Base-by-base conservation (phyloP, 2,329 filamentous ascomycete genomes). In the Phialophora tarda region DNA sequence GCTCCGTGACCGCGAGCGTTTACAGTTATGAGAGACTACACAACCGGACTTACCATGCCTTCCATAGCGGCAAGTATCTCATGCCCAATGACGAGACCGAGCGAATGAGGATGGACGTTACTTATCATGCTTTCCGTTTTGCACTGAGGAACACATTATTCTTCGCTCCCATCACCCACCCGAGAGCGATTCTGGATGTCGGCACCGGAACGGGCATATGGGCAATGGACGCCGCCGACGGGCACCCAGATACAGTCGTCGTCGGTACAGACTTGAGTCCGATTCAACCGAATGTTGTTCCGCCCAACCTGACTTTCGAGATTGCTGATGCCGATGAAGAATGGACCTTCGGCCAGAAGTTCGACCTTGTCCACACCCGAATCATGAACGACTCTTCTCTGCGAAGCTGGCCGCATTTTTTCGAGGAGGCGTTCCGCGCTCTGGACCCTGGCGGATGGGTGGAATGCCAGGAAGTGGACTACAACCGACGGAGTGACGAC, bases 281-380 rank as follows among this genome's bases (percentile, higher is more conserved):
- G 0, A 75, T 73, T 30, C 73, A 74, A 44, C 73, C 71, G 7
- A 34, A 30, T 32, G 72, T 84, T 58, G 75, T 87, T 8, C 85
- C 85, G 4, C 81, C 84, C 4, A 87, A 87, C 66, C 78, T 85
- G 24, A 78, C 79, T 26, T 87, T 86, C 69, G 77, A 85, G 72
- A 79, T 88, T 10, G 85, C 87, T 64, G 86, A 88, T 66, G 79
- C 84, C 24, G 85, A 88, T 74, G 82, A 81, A 65, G 78, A 80
- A 1, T 88, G 86, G 85, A 73, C 85, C 21, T 82, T 86, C 66
- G 71, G 74, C 3, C 81, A 85, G 64, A 59, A 44, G 23, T 88
- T 87, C 60, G 86, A 89, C 73, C 87, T 86, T 64, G 82, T 89
- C 44, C 86, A 88, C 72, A 82, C 83, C 14, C 80, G 87, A 4